phyloP scores from a whole-genome alignment of 805 yeast genomes.

The Isabelozyma rhagii region DNA sequence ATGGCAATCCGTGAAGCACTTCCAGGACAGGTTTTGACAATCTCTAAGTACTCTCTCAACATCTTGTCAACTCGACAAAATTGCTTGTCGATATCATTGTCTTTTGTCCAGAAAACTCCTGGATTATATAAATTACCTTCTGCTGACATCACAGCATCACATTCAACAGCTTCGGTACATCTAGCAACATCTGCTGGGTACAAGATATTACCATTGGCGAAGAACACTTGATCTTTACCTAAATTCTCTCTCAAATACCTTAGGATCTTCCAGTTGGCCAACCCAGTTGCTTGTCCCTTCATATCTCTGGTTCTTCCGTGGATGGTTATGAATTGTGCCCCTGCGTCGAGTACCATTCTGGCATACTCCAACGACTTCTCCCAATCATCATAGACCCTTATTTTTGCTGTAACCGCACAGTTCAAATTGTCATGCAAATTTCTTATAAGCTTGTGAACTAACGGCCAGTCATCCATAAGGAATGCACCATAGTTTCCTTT shows the following conservation, averaged over 20 bases:
- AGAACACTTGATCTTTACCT: conserved; percentile 77
- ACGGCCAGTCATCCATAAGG: conserved; percentile 94
- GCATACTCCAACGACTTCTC: conserved; percentile 86
- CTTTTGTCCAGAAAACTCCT: conserved; percentile 69
- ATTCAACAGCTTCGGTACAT: conserved; percentile 58
- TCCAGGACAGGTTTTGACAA: conserved; percentile 60
- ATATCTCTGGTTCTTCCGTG: conserved; percentile 96
- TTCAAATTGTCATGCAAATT: conserved; percentile 71
- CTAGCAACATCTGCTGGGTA: conserved; percentile 81
- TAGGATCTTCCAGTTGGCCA: conserved; percentile 89
- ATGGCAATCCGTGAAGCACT: conserved; percentile 77
- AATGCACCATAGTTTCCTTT: conserved; percentile 96
- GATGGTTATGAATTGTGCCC: conserved; percentile 92
- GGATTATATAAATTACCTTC: conserved; percentile 95
- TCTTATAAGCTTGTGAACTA: conserved; percentile 67
- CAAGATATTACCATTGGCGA: conserved; percentile 92
- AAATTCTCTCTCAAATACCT: conserved; percentile 74
- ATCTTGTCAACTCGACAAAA: conserved; percentile 85
- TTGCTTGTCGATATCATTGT: conserved; percentile 54
- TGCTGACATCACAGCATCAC: conserved; percentile 97
- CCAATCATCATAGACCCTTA: conserved; percentile 81
- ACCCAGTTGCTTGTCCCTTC: conserved; percentile 95
- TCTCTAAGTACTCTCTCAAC: conserved; percentile 83
- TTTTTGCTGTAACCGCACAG: conserved; percentile 93
- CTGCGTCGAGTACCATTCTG: conserved; percentile 81